Conservation (phyloP, 2,329 filamentous ascomycete species). For the Harringtonia aguacate region DNA sequence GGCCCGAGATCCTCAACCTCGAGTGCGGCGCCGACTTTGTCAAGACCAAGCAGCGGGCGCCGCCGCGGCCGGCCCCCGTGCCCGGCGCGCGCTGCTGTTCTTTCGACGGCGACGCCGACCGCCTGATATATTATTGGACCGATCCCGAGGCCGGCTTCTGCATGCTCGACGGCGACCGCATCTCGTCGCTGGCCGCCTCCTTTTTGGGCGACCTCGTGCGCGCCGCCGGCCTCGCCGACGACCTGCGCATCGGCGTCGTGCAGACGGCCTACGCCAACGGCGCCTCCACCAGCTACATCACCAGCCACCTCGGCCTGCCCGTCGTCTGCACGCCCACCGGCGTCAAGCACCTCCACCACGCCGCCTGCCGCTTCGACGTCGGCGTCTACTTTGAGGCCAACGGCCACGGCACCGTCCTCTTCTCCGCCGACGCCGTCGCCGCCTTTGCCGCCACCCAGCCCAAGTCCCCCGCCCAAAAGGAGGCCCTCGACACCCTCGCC, state of each 20-base stretch:
- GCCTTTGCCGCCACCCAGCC: slow-evolving; percentile 71
- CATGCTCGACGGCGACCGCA: slow-evolving; percentile 92
- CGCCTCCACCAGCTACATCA: slow-evolving; percentile 83
- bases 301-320: slow-evolving; percentile 76
- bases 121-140: slow-evolving; percentile 89
- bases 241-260: slow-evolving; percentile 84
- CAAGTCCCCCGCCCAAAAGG: slow-evolving; percentile 83
- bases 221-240: slow-evolving; percentile 65
- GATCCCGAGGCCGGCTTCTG: slow-evolving; percentile 76
- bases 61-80: slow-evolving; percentile 68
- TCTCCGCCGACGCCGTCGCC: slow-evolving; percentile 73
- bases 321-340: slow-evolving; percentile 91
- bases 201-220: slow-evolving; percentile 89
- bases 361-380: slow-evolving; percentile 88
- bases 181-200: slow-evolving; percentile 84
- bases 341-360: slow-evolving; percentile 95
- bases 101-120: slow-evolving; percentile 89
- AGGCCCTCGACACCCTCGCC: slow-evolving; percentile 73
- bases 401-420: slow-evolving; percentile 92
- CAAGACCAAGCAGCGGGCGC: slow-evolving; percentile 91
- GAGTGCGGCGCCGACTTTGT: slow-evolving; percentile 96
- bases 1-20: slow-evolving; percentile 79
- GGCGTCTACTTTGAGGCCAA: slow-evolving; percentile 99
- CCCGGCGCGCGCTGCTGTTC: slow-evolving; percentile 76
- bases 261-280: slow-evolving; percentile 98